phyloP scores from a whole-genome alignment of 352 stramenopile genomes.

The Aphanomyces astaci region DNA sequence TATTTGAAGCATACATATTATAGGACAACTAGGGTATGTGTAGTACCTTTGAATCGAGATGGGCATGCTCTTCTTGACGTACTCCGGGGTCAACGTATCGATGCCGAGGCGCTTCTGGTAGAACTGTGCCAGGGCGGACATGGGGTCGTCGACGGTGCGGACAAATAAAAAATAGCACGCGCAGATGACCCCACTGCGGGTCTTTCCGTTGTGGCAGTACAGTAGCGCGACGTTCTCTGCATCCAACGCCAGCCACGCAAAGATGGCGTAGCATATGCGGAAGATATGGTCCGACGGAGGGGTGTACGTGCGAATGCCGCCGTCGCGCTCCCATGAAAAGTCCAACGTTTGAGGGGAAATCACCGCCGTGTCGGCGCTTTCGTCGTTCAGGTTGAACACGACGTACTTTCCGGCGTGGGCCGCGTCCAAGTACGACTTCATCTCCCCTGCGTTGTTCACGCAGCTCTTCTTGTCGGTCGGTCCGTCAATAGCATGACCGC shows the following conservation, averaged over 20 bases:
- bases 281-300: constrained; percentile 79
- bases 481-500: constrained; percentile 41
- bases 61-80: constrained; percentile 55
- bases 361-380: constrained; percentile 31
- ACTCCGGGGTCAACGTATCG: constrained; percentile 51
- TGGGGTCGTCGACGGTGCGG: constrained; percentile 50
- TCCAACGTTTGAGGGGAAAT: constrained; percentile 55
- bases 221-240: constrained; percentile 73
- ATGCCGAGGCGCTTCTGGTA: constrained; percentile 78
- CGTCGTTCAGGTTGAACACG: constrained; percentile 71
- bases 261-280: constrained; percentile 88
- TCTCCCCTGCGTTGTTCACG: constrained; percentile 59
- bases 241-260: constrained; percentile 86
- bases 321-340: constrained; percentile 72
- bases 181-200: constrained; percentile 86
- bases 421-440: constrained; percentile 48
- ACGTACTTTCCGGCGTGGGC: constrained; percentile 55
- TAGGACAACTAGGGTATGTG: too few relatives aligned
- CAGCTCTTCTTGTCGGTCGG: constrained; percentile 68
- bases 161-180: constrained; percentile 91
- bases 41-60: constrained; percentile 51
- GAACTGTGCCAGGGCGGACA: constrained; percentile 87
- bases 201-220: constrained; percentile 90
- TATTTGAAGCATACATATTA: too few relatives aligned
- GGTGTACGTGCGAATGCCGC: constrained; percentile 74